Conservation (phyloP, 208 protist genomes). For the Endotrypanum monterogeii region DNA sequence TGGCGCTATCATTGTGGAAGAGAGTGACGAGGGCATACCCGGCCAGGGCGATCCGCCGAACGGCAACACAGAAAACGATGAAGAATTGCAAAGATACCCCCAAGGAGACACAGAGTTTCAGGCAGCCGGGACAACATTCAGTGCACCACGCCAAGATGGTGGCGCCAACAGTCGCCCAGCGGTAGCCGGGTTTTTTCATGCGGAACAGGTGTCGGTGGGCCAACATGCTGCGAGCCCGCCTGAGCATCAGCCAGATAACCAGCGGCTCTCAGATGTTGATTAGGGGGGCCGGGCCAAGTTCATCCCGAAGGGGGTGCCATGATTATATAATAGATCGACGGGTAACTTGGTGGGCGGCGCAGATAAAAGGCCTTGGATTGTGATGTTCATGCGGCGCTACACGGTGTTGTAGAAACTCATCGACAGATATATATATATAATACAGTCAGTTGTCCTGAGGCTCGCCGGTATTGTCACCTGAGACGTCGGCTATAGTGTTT, state of each 20-base stretch:
- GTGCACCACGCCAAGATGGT: constrained; percentile 4
- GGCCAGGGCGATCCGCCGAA: constrained; percentile 23
- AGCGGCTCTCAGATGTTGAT: constrained; percentile 41
- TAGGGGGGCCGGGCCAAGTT: constrained; percentile 4
- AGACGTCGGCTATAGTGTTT: no score
- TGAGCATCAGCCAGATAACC: constrained; percentile 29
- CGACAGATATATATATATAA: no score
- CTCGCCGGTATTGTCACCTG: no score
- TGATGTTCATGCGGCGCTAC: not conserved
- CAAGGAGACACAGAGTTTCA: not conserved
- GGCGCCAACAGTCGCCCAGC: constrained; percentile 5
- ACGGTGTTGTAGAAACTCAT: no score
- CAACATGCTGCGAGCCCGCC: constrained; percentile 6
- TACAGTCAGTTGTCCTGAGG: no score
- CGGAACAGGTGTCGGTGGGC: not conserved
- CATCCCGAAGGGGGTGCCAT: not conserved
- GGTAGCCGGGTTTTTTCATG: not conserved
- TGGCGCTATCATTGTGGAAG: constrained; percentile 2
- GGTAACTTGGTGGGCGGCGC: not conserved
- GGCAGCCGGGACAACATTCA: not conserved
- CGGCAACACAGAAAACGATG: constrained; percentile 3
- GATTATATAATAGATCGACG: not conserved
- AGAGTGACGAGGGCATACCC: not conserved
- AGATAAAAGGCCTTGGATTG: no score
- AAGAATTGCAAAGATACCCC: constrained; percentile 8